Base-by-base conservation (phyloP, 225 moss, liverwort and hornwort genomes). In the Polytrichum formosum region DNA sequence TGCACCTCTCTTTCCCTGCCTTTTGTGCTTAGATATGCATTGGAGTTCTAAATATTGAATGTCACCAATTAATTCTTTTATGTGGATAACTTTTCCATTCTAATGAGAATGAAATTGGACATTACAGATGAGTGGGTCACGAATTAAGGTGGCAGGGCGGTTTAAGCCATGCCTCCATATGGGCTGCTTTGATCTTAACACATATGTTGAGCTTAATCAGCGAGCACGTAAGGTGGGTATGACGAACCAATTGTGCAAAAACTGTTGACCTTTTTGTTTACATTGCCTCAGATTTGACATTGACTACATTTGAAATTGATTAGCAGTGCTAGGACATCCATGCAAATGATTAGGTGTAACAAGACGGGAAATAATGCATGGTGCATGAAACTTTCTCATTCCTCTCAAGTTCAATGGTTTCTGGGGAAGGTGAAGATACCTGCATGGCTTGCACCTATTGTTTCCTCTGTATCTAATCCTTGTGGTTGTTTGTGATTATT, bases 101-200 rank as follows among this genome's bases (percentile, higher is more conserved):
- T 46, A 46, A 46, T 46, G 16, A 46, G 13, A 46, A 46, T 1
- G 9, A 46, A 46, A 2, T 63, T 23, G 18, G 10, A 18, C 19
- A 54, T 54, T 72, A 31, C 87, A 97, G 97, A 92, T 98, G 94
- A 98, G 98, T 83, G 94, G 98, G 63, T 90, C 94, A 62, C 92
- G 98, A 72, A 98, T 98, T 30, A 98, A 94, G 86, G 83, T 85
- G 59, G 98, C 98, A 7, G 98, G 98, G 25, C 85, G 98, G 35
- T 98, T 98, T 75, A 98, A 87, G 78, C 98, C 94, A 26, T 98
- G 98, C 70, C 87, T 88, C 55, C 98, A 98, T 67, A 91, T 98
- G 91, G 98, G 98, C 22, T 98, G 98, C 79, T 98, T 98, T 87
- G 98, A 98, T 83, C 88, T 98, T 27, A 76, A 98, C 78, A 98